These are phyloP conservation scores for Fusarium incarnatum DNA, from an alignment of 2,329 filamentous ascomycete species.

Conservation along the genomic window DNA sequence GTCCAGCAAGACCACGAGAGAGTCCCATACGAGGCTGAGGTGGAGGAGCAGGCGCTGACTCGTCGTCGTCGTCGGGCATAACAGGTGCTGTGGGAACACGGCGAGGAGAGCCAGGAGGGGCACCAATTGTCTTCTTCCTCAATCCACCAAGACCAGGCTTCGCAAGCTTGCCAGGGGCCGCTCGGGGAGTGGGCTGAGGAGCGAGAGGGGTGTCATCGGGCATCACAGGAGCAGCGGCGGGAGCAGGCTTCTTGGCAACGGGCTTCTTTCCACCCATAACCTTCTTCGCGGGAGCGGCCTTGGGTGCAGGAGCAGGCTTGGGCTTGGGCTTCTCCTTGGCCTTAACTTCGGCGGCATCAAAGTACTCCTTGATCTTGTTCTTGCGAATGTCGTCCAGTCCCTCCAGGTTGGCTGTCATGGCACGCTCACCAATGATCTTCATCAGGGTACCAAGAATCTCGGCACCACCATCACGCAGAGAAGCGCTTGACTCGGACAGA, in stretches of 20 bases:
- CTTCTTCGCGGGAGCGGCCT: slow-evolving; percentile 64
- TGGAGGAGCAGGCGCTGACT: slow-evolving; percentile 63
- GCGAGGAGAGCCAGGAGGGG: slow-evolving; percentile 66
- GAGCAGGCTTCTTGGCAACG: slow-evolving; percentile 59
- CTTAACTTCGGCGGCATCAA: slow-evolving; percentile 68
- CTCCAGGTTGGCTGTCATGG: slow-evolving; percentile 92
- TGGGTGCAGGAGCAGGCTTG: slow-evolving; percentile 68
- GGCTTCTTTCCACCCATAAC: slow-evolving; percentile 57
- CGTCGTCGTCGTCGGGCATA: slow-evolving; percentile 60
- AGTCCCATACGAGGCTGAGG: slow-evolving; percentile 72
- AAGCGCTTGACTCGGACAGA: slow-evolving; percentile 88
- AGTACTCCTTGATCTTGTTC: slow-evolving; percentile 94
- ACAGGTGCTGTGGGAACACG: slow-evolving; percentile 60
- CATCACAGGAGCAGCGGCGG: slow-evolving; percentile 53
- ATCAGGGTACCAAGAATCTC: slow-evolving; percentile 94
- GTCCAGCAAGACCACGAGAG: slow-evolving; percentile 83
- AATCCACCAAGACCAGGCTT: slow-evolving; percentile 67
- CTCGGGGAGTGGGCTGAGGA: slow-evolving; percentile 68
- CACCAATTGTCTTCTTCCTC: slow-evolving; percentile 68
- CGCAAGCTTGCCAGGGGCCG: slow-evolving; percentile 63
- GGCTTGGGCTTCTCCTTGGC: slow-evolving; percentile 82
- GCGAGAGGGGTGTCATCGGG: slow-evolving; percentile 65
- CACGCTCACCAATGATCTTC: slow-evolving; percentile 98
- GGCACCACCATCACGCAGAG: slow-evolving; percentile 86
- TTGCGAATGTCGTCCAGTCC: slow-evolving; percentile 96